Percentiles rank a stretch among this genome's conserved stretches.
Conservation (phyloP, 805 yeast genomes). For the Brettanomyces custersianus region DNA sequence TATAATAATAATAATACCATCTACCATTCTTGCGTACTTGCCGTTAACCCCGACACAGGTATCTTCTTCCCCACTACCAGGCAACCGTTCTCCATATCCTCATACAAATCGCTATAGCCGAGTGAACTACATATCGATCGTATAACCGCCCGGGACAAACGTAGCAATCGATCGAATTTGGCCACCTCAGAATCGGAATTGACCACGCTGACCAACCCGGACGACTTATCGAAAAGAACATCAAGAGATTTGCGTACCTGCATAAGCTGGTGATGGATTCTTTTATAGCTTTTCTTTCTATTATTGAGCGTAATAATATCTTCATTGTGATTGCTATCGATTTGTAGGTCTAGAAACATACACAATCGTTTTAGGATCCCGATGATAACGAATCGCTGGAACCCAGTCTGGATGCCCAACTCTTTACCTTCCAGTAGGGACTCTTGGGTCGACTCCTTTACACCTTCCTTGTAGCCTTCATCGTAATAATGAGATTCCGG, state of each 20-base stretch:
- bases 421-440: slow-evolving; percentile 74
- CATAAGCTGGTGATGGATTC: slow-evolving; percentile 9
- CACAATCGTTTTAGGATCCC: slow-evolving; percentile 57
- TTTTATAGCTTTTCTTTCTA: slow-evolving; percentile 11
- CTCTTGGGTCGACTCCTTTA: slow-evolving; percentile 44
- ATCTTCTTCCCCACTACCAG: slow-evolving; percentile 17
- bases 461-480: slow-evolving; percentile 69
- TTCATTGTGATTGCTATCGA: slow-evolving; percentile 3
- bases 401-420: slow-evolving; percentile 73
- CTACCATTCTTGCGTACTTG: slow-evolving; percentile 2
- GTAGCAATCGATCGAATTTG: slow-evolving; percentile 18
- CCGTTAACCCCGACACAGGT: slow-evolving; percentile 14
- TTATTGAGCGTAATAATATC: slow-evolving; percentile 4
- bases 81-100: slow-evolving; percentile 14
- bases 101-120: slow-evolving; percentile 15
- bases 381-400: slow-evolving; percentile 56
- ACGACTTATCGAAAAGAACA: slow-evolving; percentile 13
- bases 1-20: not conserved
- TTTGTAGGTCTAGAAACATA: slow-evolving; percentile 27
- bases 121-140: slow-evolving; percentile 19
- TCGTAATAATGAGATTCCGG: slow-evolving; percentile 56
- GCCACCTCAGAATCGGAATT: slow-evolving; percentile 22
- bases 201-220: slow-evolving; percentile 9
- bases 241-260: slow-evolving; percentile 14
- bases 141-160: slow-evolving; percentile 19